These are phyloP conservation scores for Pinus albicaulis DNA, from an alignment of 75 land plant species.

Conservation along the genomic window DNA sequence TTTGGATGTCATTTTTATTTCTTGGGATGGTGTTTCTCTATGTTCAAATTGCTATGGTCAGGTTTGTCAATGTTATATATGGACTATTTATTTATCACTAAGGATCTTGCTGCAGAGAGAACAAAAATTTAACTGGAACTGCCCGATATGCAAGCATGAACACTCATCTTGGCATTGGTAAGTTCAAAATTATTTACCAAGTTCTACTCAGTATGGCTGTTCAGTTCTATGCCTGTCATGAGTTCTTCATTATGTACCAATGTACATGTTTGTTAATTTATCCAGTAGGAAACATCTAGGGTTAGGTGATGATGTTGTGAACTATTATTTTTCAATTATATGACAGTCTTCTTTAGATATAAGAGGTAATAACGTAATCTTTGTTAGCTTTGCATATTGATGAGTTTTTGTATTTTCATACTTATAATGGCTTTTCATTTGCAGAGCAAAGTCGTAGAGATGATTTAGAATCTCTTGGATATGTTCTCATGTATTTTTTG, in stretches of 20 bases:
- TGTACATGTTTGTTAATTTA: neutral
- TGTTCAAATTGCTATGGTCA: neutral
- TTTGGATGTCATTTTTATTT: neutral
- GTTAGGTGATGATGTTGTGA: neutral
- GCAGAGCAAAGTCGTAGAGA: conserved; percentile 97
- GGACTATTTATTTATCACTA: too few species aligned
- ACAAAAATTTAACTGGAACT: conserved; percentile 32
- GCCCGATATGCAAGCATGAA: conserved; percentile 37
- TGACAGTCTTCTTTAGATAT: neutral
- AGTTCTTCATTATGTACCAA: neutral
- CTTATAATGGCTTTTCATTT: neutral
- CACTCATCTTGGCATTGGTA: conserved; percentile 47
- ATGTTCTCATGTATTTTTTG: conserved; percentile 92
- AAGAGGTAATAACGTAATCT: neutral
- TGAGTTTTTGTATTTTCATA: neutral
- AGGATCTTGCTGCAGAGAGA: conserved; percentile 21
- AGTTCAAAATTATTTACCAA: conserved; percentile 47
- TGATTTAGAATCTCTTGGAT: conserved; percentile 96
- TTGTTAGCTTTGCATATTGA: neutral
- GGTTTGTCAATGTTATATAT: neutral
- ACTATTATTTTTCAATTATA: neutral
- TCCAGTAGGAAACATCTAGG: neutral
- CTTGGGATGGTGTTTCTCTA: neutral
- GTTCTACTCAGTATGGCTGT: neutral
- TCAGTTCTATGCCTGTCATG: neutral